Evolutionary conservation across 768 basidiomycete species (phyloP).

Genomic region (Boletus insuetus): DNA sequence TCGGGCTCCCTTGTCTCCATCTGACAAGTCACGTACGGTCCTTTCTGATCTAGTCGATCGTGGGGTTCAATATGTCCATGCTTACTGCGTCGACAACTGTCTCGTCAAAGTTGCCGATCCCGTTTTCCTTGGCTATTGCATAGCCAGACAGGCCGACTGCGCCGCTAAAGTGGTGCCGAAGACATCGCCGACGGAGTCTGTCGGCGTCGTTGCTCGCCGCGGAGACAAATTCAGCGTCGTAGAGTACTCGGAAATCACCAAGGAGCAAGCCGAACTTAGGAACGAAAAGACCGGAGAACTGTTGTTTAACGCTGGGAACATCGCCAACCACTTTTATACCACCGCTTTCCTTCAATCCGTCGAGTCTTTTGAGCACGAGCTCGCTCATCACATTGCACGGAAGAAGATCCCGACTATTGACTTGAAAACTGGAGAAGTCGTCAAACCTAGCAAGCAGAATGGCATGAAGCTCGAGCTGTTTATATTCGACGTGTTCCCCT

Average conservation of each 20-base stretch:
- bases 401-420: constrained; percentile 94
- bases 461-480: constrained; percentile 99
- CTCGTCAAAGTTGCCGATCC: constrained; percentile 97
- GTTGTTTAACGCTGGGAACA: constrained; percentile 92
- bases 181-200: constrained; percentile 78
- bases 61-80: constrained; percentile 85
- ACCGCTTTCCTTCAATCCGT: constrained; percentile 76
- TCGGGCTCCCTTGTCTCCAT: constrained; percentile 64
- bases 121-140: constrained; percentile 93
- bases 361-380: constrained; percentile 77
- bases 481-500: constrained; percentile 98
- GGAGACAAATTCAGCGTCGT: constrained; percentile 88
- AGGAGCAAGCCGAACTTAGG: constrained; percentile 79
- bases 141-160: constrained; percentile 83
- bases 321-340: constrained; percentile 98
- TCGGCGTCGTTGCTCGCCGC: constrained; percentile 88
- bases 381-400: constrained; percentile 96
- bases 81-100: constrained; percentile 98
- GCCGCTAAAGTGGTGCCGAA: constrained; percentile 98
- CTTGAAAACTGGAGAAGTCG: constrained; percentile 55
- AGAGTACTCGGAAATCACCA: constrained; percentile 95
- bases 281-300: constrained; percentile 71
- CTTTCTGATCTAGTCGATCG: constrained; percentile 78
- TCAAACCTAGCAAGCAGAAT: constrained; percentile 90
- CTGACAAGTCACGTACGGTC: constrained; percentile 64